Base-by-base conservation (phyloP, 2,329 filamentous ascomycete genomes). In the Claviceps sp. region DNA sequence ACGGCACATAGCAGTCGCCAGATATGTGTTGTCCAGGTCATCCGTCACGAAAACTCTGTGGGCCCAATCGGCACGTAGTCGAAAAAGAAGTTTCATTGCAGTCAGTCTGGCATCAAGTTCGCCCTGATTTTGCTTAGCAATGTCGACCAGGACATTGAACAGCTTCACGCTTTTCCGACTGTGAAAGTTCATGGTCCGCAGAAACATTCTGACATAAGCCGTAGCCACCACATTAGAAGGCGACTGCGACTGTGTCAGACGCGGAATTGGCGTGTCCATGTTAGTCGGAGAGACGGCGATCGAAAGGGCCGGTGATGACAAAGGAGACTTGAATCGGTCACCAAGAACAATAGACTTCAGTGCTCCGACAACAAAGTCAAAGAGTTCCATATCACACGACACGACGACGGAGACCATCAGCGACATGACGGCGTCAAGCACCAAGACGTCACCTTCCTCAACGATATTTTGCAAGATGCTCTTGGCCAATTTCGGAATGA, bases 31-130 rank as follows among this genome's bases (percentile, higher is more conserved):
- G 63, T 95, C 88, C 1, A 84, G 80, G 34, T 80, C 77, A 38
- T 78, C 69, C 7, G 81, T 81, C 50, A 95, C 72, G 53, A 85
- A 88, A 4, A 96, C 77, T 45, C 83, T 78, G 57, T 90, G 81
- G 10, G 85, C 81, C 64, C 85, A 88, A 66, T 95, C 89, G 22
- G 89, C 88, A 54, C 90, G 80, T 34, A 96, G 71, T 44, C 90
- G 81, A 63, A 94, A 91, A 2, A 96, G 71, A 44, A 91, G 69
- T 60, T 87, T 89, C 73, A 90, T 80, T 2, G 84, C 82, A 13
- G 82, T 83, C 26, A 93, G 70, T 6, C 87, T 82, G 50, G 85
- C 82, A 65, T 87, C 82, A 6, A 76, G 71, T 54, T 85, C 84
- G 55, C 77, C 80, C 37, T 74, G 70, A 30, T 72, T 73, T 16